Percentiles rank a stretch among this genome's conserved stretches.
Conservation (phyloP, 2,329 filamentous ascomycete genomes). For the Orbilia quercus region DNA sequence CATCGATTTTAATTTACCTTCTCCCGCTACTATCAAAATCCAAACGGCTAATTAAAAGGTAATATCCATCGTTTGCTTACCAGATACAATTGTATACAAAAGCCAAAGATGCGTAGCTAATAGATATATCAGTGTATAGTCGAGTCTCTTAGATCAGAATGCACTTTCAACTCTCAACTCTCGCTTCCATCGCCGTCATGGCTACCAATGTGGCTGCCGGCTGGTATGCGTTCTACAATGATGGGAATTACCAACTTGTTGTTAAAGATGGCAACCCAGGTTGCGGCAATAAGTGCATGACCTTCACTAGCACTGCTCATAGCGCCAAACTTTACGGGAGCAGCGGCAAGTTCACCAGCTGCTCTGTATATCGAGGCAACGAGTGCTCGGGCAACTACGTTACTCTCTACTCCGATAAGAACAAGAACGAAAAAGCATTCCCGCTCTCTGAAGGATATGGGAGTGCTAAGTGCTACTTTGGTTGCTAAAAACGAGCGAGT, state of each 20-base stretch:
- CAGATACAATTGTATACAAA: too few species aligned
- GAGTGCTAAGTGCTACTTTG: constrained; percentile 28
- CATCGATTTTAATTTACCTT: too few species aligned
- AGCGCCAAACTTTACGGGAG: constrained; percentile 34
- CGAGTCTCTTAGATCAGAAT: constrained; percentile 8
- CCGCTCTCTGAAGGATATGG: constrained; percentile 8
- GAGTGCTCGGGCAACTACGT: constrained; percentile 28
- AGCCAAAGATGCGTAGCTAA: too few species aligned
- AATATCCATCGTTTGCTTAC: too few species aligned
- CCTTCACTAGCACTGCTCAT: constrained; percentile 25
- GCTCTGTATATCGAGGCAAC: constrained; percentile 27
- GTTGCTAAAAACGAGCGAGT: constrained; percentile 16
- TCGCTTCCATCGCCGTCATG: constrained; percentile 29
- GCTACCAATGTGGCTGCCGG: constrained; percentile 27
- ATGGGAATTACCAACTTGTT: constrained; percentile 23
- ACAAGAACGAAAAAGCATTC: constrained; percentile 24
- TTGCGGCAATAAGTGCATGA: constrained; percentile 24
- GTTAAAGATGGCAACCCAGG: constrained; percentile 40
- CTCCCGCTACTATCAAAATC: too few species aligned
- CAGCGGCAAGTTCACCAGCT: constrained; percentile 40
- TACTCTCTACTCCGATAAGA: constrained; percentile 40
- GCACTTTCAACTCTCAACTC: constrained; percentile 31
- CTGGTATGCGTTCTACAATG: constrained; percentile 41
- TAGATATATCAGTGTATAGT: too few species aligned
- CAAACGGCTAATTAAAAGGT: too few species aligned